Percentiles rank a stretch among this genome's conserved stretches.
Conservation (phyloP, 2,329 filamentous ascomycete genomes). For the Apiospora rasikravindrae region DNA sequence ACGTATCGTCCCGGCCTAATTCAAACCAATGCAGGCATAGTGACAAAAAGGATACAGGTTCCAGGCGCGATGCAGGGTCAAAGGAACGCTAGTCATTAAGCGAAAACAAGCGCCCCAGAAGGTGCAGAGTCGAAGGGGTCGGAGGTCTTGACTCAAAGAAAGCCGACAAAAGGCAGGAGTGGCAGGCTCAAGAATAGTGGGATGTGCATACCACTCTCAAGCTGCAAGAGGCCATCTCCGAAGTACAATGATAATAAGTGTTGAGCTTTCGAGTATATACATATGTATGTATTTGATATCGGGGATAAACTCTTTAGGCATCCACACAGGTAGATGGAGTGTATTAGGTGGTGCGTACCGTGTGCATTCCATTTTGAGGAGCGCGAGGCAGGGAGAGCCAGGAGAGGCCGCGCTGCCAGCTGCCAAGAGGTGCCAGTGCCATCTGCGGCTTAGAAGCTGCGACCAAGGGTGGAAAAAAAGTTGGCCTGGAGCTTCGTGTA, state of each 20-base stretch:
- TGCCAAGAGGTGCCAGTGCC: slow-evolving; percentile 14
- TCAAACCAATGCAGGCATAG: neutral
- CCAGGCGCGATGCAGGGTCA: slow-evolving; percentile 12
- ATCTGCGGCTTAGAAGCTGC: slow-evolving; percentile 21
- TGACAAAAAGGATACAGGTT: neutral
- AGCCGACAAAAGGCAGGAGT: neutral
- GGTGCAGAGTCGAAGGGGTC: slow-evolving; percentile 1
- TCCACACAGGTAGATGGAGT: neutral
- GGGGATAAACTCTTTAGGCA: neutral
- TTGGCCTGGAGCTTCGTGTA: slow-evolving; percentile 23
- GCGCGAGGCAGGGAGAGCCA: neutral
- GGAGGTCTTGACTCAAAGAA: slow-evolving; percentile 13
- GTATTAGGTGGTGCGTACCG: neutral
- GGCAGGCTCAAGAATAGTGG: neutral
- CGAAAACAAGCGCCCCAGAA: slow-evolving; percentile 17
- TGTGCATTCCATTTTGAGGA: slow-evolving; percentile 1
- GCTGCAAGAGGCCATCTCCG: neutral
- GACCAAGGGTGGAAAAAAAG: slow-evolving; percentile 19
- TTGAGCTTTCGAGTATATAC: neutral
- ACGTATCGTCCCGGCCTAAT: neutral
- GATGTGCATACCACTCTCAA: neutral
- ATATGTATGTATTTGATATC: neutral
- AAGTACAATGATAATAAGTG: neutral
- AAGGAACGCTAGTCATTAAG: slow-evolving; percentile 12
- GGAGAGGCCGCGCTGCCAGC: neutral